These are phyloP conservation scores for Jimgerdemannia flammicorona DNA, from an alignment of 192 early-diverging fungal species.

Conservation along the genomic window DNA sequence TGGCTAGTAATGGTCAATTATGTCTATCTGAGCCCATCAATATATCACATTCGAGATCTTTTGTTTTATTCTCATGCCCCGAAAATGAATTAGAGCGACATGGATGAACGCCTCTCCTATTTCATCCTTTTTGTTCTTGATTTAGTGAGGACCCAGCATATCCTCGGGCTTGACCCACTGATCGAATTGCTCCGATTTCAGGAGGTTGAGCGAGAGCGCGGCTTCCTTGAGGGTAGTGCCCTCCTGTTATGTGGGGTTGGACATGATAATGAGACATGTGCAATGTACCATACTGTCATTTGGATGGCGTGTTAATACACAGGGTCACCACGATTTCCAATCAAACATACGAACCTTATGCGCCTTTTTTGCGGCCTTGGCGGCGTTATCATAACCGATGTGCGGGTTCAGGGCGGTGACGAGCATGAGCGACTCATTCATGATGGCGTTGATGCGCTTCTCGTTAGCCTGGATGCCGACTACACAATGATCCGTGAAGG, in stretches of 20 bases:
- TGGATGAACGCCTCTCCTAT: too few relatives aligned
- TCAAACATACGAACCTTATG: conserved; percentile 73
- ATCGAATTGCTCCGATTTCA: conserved; percentile 91
- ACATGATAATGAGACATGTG: too few relatives aligned
- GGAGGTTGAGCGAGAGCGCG: conserved; percentile 80
- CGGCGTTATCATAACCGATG: conserved; percentile 90
- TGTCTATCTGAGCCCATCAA: too few relatives aligned
- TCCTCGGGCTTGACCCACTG: conserved; percentile 93
- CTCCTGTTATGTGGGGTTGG: conserved; percentile 32
- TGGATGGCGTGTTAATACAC: too few relatives aligned
- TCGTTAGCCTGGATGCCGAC: conserved; percentile 93
- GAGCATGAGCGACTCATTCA: conserved; percentile 95
- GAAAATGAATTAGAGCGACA: too few relatives aligned
- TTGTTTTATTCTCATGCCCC: too few relatives aligned
- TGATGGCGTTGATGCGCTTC: conserved; percentile 79
- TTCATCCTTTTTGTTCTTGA: too few relatives aligned
- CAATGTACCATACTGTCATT: too few relatives aligned
- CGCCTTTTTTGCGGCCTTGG: conserved; percentile 96
- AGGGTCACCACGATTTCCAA: too few relatives aligned
- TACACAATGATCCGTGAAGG: conserved; percentile 98
- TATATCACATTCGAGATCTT: too few relatives aligned
- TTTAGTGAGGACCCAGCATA: conserved; percentile 62
- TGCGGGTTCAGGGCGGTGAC: conserved; percentile 98
- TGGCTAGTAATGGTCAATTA: too few relatives aligned
- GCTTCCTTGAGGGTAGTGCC: conserved; percentile 86